phyloP scores from a whole-genome alignment of 208 protist species.

The Leishmania tropica region DNA sequence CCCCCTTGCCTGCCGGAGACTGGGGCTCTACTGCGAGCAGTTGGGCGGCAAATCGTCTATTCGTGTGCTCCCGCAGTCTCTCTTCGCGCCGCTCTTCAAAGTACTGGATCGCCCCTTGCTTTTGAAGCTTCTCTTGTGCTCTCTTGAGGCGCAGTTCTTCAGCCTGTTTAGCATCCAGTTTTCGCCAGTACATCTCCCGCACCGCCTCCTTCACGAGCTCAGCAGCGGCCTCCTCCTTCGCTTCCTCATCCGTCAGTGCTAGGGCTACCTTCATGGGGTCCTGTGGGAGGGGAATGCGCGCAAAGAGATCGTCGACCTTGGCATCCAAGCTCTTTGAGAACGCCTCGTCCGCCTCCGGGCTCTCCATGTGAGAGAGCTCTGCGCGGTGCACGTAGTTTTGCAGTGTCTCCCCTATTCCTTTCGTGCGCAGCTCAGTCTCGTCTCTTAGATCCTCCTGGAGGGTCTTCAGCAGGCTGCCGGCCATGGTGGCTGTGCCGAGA shows the following conservation, averaged over 20 bases:
- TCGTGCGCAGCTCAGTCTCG: constrained; percentile 46
- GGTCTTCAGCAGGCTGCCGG: constrained; percentile 44
- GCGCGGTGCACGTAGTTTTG: constrained; percentile 49
- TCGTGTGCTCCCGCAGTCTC: background rate
- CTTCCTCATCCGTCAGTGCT: constrained; percentile 71
- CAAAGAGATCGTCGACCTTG: constrained; percentile 75
- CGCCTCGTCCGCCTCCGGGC: constrained; percentile 71
- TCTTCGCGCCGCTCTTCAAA: constrained; percentile 28
- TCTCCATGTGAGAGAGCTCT: constrained; percentile 86
- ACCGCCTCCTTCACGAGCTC: constrained; percentile 83
- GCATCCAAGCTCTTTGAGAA: constrained; percentile 48
- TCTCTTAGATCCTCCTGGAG: constrained; percentile 67
- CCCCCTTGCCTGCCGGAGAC: background rate
- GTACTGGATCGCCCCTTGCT: constrained; percentile 28
- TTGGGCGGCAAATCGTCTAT: background rate
- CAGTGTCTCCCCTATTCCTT: constrained; percentile 58
- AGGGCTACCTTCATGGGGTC: constrained; percentile 86
- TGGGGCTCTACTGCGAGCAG: background rate
- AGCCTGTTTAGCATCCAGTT: constrained; percentile 52
- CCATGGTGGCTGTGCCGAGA: constrained; percentile 51
- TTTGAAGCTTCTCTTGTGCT: constrained; percentile 48
- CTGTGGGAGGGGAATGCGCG: constrained; percentile 62
- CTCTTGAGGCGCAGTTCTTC: constrained; percentile 73
- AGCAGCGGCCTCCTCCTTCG: constrained; percentile 53
- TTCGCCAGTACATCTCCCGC: constrained; percentile 74